Evolutionary conservation across 192 early-diverging fungal genomes (phyloP).

Genomic region (Haplosporangium gracile): DNA sequence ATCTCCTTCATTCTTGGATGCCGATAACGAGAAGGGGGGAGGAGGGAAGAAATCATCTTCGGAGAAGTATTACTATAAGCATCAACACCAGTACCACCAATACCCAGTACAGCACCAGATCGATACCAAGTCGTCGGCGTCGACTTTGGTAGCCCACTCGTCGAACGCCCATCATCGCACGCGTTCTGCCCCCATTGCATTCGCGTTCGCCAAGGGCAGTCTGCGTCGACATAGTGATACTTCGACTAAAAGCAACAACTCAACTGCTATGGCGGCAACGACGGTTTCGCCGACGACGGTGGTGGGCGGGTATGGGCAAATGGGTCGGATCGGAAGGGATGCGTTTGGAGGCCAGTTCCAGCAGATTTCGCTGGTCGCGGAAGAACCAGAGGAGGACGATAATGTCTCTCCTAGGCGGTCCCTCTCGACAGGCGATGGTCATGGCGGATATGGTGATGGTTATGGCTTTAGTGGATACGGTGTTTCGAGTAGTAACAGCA

Average conservation of each 20-base stretch:
- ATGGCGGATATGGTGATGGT: neutral
- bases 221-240: neutral
- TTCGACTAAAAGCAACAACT: no score
- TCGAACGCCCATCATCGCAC: conserved; percentile 35
- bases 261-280: neutral
- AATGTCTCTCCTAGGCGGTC: conserved; percentile 20
- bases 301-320: neutral
- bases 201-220: neutral
- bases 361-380: conserved; percentile 17
- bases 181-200: conserved; percentile 28
- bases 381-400: conserved; percentile 21
- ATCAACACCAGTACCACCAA: neutral
- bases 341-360: conserved; percentile 13
- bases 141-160: neutral
- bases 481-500: neutral
- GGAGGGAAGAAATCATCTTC: conserved; percentile 1
- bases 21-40: neutral
- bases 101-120: neutral
- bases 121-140: neutral
- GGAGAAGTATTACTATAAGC: conserved; percentile 24
- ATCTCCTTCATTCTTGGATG: neutral
- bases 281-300: neutral
- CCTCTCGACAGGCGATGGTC: neutral
- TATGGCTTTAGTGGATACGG: neutral
- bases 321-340: neutral